Evolutionary conservation across 768 basidiomycete species (phyloP).

Genomic region (Dentipellis sp.): DNA sequence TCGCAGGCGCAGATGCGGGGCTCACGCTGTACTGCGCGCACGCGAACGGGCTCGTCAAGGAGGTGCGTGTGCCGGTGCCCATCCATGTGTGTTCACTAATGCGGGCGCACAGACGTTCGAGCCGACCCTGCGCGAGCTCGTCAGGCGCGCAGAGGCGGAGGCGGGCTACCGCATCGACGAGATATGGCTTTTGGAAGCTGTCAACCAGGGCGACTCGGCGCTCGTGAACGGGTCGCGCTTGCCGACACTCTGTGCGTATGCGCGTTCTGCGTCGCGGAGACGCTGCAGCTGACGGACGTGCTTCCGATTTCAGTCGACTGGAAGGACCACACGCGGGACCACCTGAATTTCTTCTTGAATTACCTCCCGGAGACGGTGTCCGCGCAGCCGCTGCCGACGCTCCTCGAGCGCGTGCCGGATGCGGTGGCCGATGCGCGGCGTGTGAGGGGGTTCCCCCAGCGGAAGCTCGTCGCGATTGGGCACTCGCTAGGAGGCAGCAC

Average conservation of each 20-base stretch:
- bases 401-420: conserved; percentile 40
- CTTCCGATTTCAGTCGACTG: conserved; percentile 51
- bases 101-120: conserved; percentile 61
- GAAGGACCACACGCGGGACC: conserved; percentile 69
- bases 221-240: conserved; percentile 53
- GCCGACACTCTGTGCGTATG: conserved; percentile 46
- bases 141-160: conserved; percentile 30
- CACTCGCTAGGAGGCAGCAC: conserved; percentile 86
- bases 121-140: conserved; percentile 44
- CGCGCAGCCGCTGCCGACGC: conserved; percentile 33
- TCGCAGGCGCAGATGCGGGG: conserved; percentile 9
- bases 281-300: neutral
- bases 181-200: conserved; percentile 77
- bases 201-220: conserved; percentile 81
- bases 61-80: conserved; percentile 32
- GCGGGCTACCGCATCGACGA: conserved; percentile 41
- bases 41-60: conserved; percentile 85
- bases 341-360: conserved; percentile 62
- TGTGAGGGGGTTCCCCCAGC: conserved; percentile 37
- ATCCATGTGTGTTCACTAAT: neutral
- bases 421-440: conserved; percentile 33
- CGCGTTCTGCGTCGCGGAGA: conserved; percentile 1
- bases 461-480: conserved; percentile 59
- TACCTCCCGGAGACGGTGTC: conserved; percentile 44
- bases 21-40: conserved; percentile 72